phyloP scores from a whole-genome alignment of 345 rosid genomes.

The Populus euphratica region DNA sequence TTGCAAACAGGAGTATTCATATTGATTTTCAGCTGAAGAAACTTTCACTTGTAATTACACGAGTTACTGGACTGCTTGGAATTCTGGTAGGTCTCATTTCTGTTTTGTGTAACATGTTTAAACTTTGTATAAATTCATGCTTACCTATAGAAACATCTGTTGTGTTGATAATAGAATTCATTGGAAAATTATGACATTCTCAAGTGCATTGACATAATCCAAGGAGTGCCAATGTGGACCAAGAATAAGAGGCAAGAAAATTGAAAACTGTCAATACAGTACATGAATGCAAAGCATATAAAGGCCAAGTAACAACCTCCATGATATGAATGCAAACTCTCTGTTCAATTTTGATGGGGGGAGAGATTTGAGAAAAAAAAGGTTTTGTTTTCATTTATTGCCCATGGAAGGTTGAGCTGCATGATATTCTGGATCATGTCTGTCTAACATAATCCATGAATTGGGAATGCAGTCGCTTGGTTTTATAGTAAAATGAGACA shows the following conservation, averaged over 20 bases:
- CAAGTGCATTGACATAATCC: background rate
- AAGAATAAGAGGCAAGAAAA: background rate
- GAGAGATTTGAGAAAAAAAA: too few species aligned
- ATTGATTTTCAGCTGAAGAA: conserved; percentile 63
- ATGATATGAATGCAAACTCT: too few species aligned
- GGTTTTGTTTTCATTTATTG: too few species aligned
- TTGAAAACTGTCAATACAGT: background rate
- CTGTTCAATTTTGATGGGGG: too few species aligned
- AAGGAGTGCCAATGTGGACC: background rate
- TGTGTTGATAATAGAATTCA: background rate
- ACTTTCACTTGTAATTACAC: conserved; percentile 70
- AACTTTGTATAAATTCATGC: background rate
- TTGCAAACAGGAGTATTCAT: conserved; percentile 44
- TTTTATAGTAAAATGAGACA: too few species aligned
- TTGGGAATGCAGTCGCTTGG: too few species aligned
- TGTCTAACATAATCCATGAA: too few species aligned
- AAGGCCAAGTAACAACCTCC: too few species aligned
- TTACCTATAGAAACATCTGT: background rate
- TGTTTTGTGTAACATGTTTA: background rate
- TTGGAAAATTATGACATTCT: background rate
- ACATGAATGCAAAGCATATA: background rate
- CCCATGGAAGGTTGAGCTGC: too few species aligned
- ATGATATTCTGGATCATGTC: too few species aligned
- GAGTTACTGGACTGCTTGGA: conserved; percentile 79
- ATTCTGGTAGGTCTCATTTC: conserved; percentile 58